phyloP scores from a whole-genome alignment of 306 rosid species.

The Carpinus fangiana region DNA sequence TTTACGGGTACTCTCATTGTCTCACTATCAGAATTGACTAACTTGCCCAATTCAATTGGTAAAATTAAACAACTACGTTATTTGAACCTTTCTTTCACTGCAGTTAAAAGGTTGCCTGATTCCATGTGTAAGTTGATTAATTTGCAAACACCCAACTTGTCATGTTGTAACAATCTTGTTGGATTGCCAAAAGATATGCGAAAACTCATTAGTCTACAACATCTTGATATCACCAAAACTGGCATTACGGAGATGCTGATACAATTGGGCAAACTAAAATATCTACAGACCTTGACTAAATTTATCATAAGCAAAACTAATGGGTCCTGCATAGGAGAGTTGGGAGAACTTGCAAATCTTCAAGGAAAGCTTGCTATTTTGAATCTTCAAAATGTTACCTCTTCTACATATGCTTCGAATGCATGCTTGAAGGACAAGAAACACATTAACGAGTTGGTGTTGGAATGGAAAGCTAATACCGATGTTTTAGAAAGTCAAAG shows the following conservation, averaged over 20 bases:
- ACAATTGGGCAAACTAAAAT: constrained; percentile 13
- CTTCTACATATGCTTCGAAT: constrained; percentile 3
- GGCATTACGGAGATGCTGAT: constrained; percentile 19
- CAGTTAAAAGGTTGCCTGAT: constrained; percentile 13
- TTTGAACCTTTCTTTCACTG: constrained; percentile 27
- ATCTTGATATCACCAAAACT: constrained; percentile 16
- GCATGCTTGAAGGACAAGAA: constrained; percentile 3
- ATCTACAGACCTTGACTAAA: constrained; percentile 22
- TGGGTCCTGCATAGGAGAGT: constrained; percentile 1
- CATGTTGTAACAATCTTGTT: neutral
- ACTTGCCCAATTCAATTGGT: constrained; percentile 23
- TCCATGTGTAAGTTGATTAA: constrained; percentile 24
- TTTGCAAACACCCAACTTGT: constrained; percentile 37
- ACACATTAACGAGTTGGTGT: neutral
- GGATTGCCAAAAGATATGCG: constrained; percentile 18
- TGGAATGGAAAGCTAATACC: constrained; percentile 3
- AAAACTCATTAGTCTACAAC: constrained; percentile 26
- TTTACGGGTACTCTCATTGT: constrained; percentile 29
- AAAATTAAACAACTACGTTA: constrained; percentile 31
- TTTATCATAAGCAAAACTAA: constrained; percentile 13
- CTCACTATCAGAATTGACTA: neutral
- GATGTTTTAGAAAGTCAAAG: neutral
- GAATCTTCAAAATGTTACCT: constrained; percentile 11
- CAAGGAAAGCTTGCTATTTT: neutral
- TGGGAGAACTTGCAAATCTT: constrained; percentile 14